These are phyloP conservation scores for Penicillium cinerascens DNA, from an alignment of 495 filamentous ascomycete genomes.

Conservation along the genomic window DNA sequence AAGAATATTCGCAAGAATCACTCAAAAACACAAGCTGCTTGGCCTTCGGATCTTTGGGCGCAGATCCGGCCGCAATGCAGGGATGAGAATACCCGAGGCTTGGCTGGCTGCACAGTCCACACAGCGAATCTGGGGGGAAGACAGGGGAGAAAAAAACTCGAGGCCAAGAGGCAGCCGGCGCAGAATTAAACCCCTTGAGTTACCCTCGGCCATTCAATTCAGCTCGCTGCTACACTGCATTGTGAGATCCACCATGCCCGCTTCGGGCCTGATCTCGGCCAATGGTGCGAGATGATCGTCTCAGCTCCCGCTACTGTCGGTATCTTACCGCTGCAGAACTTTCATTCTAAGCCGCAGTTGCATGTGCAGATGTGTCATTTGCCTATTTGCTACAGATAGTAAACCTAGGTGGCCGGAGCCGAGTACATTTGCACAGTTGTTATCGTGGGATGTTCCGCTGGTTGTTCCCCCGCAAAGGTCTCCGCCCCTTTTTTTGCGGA, in stretches of 20 bases:
- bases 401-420: neutral
- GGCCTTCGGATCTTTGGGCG: constrained; percentile 2
- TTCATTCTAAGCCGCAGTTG: neutral
- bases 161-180: neutral
- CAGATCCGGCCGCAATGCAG: constrained; percentile 16
- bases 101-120: neutral
- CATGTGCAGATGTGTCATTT: neutral
- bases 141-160: neutral
- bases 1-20: neutral
- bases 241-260: neutral
- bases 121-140: neutral
- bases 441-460: neutral
- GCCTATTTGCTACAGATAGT: neutral
- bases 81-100: constrained; percentile 11
- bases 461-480: constrained; percentile 1
- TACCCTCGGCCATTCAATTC: constrained; percentile 2
- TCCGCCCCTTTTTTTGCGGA: no score
- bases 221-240: constrained; percentile 5
- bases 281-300: constrained; percentile 9
- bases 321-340: neutral
- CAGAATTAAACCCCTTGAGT: constrained; percentile 4
- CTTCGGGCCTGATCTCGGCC: constrained; percentile 25
- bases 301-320: neutral
- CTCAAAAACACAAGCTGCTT: neutral
- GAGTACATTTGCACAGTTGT: neutral